Evolutionary conservation across 805 yeast genomes (phyloP).

Genomic region (Wickerhamiella qilinensis): DNA sequence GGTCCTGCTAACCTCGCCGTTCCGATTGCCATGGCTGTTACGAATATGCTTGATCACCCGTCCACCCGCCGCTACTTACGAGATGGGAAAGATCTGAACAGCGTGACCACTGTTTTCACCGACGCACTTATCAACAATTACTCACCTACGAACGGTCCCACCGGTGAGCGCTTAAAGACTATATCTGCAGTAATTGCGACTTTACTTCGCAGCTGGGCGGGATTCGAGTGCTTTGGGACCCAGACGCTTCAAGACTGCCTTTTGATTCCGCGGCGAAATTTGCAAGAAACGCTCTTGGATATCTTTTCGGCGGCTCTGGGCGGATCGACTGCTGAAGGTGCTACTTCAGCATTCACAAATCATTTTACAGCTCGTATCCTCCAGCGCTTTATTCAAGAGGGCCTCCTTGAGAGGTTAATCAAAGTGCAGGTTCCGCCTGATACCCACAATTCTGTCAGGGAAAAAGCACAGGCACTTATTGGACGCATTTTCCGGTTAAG

Average conservation of each 20-base stretch:
- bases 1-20: slow-evolving; percentile 34
- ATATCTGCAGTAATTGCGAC: slow-evolving; percentile 42
- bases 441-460: slow-evolving; percentile 29
- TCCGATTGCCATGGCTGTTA: slow-evolving; percentile 30
- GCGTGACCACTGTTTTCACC: slow-evolving; percentile 54
- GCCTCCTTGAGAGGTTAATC: slow-evolving; percentile 29
- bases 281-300: slow-evolving; percentile 50
- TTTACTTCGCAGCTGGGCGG: slow-evolving; percentile 60
- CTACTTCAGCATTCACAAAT: slow-evolving; percentile 21
- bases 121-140: slow-evolving; percentile 30
- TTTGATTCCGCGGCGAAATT: slow-evolving; percentile 23
- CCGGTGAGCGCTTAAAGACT: slow-evolving; percentile 40
- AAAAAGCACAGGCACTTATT: slow-evolving; percentile 48
- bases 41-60: slow-evolving; percentile 43
- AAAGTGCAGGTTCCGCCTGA: slow-evolving; percentile 24
- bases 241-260: slow-evolving; percentile 23
- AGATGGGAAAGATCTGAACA: slow-evolving; percentile 45
- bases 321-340: slow-evolving; percentile 33
- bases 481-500: slow-evolving; percentile 46
- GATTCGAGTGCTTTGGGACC: slow-evolving; percentile 47
- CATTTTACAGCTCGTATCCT: slow-evolving; percentile 55
- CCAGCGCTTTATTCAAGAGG: slow-evolving; percentile 37
- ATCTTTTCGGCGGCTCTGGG: slow-evolving; percentile 52
- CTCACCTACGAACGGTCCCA: slow-evolving; percentile 26
- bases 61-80: slow-evolving; percentile 36